Evolutionary conservation across 2,329 filamentous ascomycete species (phyloP).

Genomic region (Aspergillus thermomutatus): DNA sequence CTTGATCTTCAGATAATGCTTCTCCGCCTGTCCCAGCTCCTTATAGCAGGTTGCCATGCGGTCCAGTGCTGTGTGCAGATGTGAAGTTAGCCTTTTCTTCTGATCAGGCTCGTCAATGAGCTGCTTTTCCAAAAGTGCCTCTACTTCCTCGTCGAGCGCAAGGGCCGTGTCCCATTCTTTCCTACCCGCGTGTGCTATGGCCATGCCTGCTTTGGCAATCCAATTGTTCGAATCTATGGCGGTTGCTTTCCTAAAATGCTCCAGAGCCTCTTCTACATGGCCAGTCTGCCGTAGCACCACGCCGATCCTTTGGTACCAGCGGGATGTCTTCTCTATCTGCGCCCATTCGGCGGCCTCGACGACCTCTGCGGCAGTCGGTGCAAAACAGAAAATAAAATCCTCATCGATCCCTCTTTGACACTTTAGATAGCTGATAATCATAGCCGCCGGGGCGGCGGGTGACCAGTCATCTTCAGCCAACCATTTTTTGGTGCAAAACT

Average conservation of each 20-base stretch:
- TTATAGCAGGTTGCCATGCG: constrained; percentile 1
- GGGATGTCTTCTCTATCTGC: neutral
- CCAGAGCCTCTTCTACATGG: neutral
- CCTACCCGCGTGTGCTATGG: neutral
- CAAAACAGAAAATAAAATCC: neutral
- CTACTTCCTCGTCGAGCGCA: constrained; percentile 16
- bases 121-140: constrained; percentile 11
- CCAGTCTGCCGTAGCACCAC: neutral
- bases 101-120: constrained; percentile 8
- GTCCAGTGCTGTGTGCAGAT: neutral
- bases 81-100: neutral
- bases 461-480: neutral
- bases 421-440: constrained; percentile 1
- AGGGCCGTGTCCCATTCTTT: constrained; percentile 11
- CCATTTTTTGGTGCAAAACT: constrained; percentile 3
- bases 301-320: constrained; percentile 3
- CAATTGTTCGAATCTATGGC: constrained; percentile 1
- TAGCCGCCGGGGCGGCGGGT: neutral
- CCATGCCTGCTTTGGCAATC: neutral
- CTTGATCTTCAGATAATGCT: neutral
- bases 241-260: neutral
- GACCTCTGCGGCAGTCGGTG: neutral
- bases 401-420: neutral
- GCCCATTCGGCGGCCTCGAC: constrained; percentile 5
- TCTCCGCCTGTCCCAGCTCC: neutral